Conservation (phyloP, 495 filamentous ascomycete genomes). For the Parachaetomium inaequale region DNA sequence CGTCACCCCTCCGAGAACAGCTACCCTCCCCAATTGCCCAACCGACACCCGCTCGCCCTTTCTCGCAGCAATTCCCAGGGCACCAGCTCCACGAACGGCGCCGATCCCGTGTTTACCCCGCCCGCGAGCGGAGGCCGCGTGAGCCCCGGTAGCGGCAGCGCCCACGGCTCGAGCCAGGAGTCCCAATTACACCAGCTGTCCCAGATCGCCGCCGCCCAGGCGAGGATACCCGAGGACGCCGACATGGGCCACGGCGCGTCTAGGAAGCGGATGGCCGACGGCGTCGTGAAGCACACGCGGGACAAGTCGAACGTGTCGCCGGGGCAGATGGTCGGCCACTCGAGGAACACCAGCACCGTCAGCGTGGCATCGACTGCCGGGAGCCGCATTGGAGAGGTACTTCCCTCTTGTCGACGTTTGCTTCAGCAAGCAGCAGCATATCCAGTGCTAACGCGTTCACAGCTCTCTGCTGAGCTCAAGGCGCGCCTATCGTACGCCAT, state of each 20-base stretch:
- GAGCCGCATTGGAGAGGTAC: conserved; percentile 72
- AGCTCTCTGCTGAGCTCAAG: conserved; percentile 74
- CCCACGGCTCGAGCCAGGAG: conserved; percentile 42
- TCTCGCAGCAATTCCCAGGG: conserved; percentile 44
- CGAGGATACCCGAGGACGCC: conserved; percentile 38
- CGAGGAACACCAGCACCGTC: conserved; percentile 63
- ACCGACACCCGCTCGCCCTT: conserved; percentile 27
- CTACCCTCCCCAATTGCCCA: conserved; percentile 10
- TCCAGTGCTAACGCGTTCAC: conserved; percentile 26
- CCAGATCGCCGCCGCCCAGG: conserved; percentile 50
- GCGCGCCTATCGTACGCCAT: conserved; percentile 83
- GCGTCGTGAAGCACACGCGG: conserved; percentile 53
- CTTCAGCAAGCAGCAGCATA: too few species aligned
- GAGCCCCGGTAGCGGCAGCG: conserved; percentile 36
- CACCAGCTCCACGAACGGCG: conserved; percentile 41
- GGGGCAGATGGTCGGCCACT: conserved; percentile 50
- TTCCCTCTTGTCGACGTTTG: not conserved
- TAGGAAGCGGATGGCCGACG: conserved; percentile 62
- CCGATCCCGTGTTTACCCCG: conserved; percentile 46
- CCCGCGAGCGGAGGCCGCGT: conserved; percentile 43
- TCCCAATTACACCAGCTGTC: conserved; percentile 53
- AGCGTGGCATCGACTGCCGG: conserved; percentile 52
- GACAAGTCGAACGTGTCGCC: conserved; percentile 39
- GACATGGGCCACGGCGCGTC: conserved; percentile 33
- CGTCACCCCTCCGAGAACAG: conserved; percentile 1